These are phyloP conservation scores for Metschnikowia arizonensis DNA, from an alignment of 805 yeast genomes.

Conservation along the genomic window DNA sequence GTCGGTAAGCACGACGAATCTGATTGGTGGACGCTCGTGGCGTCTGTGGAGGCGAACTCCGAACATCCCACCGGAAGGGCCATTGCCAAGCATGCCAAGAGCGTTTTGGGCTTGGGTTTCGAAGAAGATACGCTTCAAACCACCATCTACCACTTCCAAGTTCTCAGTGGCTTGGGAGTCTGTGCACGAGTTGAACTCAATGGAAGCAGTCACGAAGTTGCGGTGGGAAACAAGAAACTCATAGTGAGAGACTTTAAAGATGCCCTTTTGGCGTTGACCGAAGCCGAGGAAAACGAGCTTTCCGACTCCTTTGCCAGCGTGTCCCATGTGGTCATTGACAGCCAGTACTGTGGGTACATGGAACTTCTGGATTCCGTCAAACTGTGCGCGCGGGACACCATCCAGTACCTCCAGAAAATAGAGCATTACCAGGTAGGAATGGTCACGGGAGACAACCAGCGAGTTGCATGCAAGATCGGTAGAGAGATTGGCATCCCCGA, in stretches of 20 bases:
- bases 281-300: conserved; percentile 13
- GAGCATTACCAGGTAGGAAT: conserved; percentile 66
- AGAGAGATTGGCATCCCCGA: conserved; percentile 59
- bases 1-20: conserved; percentile 10
- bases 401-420: conserved; percentile 46
- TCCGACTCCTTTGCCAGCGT: conserved; percentile 37
- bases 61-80: conserved; percentile 91
- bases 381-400: conserved; percentile 57
- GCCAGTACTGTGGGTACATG: conserved; percentile 56
- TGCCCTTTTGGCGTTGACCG: conserved; percentile 10
- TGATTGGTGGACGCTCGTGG: conserved; percentile 51
- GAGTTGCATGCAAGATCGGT: conserved; percentile 64
- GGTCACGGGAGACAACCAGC: conserved; percentile 81
- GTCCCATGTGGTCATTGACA: conserved; percentile 57
- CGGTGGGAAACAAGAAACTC: conserved; percentile 52
- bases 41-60: conserved; percentile 60
- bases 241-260: conserved; percentile 25
- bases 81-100: conserved; percentile 40
- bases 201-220: conserved; percentile 6
- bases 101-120: conserved; percentile 25
- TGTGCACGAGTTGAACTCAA: conserved; percentile 27
- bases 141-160: conserved; percentile 32
- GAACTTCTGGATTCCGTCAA: conserved; percentile 67
- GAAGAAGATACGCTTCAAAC: conserved; percentile 29
- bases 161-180: conserved; percentile 46